phyloP scores from a whole-genome alignment of 495 filamentous ascomycete genomes.

The Annulohypoxylon nitens region DNA sequence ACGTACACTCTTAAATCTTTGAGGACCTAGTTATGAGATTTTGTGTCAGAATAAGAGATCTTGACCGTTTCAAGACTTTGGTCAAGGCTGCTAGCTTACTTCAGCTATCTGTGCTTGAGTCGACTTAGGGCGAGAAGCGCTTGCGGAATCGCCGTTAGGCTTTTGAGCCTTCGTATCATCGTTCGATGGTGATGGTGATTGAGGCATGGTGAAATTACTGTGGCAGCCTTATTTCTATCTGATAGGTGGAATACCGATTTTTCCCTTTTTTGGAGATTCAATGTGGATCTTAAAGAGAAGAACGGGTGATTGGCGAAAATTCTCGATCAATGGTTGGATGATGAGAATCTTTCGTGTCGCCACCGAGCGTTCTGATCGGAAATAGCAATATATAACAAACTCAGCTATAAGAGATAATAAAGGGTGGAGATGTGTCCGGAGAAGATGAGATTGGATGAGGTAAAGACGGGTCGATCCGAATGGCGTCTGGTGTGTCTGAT shows the following conservation, averaged over 20 bases:
- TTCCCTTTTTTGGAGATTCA: slow-evolving; percentile 18
- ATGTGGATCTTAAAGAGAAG: slow-evolving; percentile 25
- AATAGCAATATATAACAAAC: not conserved
- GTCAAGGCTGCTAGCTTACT: slow-evolving; percentile 43
- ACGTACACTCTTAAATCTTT: slow-evolving; percentile 60
- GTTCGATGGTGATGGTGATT: slow-evolving; percentile 25
- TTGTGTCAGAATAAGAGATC: slow-evolving; percentile 33
- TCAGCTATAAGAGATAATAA: not conserved
- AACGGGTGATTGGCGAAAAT: slow-evolving; percentile 18
- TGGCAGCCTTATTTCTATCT: not conserved
- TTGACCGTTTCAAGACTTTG: not conserved
- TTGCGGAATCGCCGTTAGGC: slow-evolving; percentile 21
- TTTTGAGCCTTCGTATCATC: slow-evolving; percentile 18
- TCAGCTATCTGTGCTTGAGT: slow-evolving; percentile 49
- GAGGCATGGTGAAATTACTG: slow-evolving; percentile 38
- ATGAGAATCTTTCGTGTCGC: slow-evolving; percentile 1
- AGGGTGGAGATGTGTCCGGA: not conserved
- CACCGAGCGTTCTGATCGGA: not conserved
- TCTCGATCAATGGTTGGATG: not conserved
- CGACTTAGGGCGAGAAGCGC: slow-evolving; percentile 23
- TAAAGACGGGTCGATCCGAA: slow-evolving; percentile 28
- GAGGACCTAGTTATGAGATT: slow-evolving; percentile 56
- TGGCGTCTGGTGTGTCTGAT: not conserved
- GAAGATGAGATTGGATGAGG: slow-evolving; percentile 4
- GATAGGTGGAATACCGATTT: slow-evolving; percentile 6